Evolutionary conservation across 1,139 yeast genomes (phyloP).

Genomic region (Hemisphaericaspora subhashii): DNA sequence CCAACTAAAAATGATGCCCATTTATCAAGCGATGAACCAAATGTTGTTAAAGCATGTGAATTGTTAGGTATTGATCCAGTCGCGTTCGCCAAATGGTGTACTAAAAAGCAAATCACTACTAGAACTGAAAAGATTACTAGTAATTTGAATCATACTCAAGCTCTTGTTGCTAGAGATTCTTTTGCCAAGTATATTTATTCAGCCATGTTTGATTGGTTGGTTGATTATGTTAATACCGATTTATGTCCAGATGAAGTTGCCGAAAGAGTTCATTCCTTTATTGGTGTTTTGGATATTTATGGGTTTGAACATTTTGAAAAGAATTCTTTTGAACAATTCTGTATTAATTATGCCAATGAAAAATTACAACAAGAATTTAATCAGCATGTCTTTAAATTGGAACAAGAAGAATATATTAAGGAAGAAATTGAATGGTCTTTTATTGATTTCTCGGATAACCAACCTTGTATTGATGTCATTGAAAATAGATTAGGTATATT

Average conservation of each 20-base stretch:
- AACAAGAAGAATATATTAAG: slow-evolving; percentile 89
- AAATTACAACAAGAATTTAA: slow-evolving; percentile 96
- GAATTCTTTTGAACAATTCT: slow-evolving; percentile 95
- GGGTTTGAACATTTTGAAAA: slow-evolving; percentile 96
- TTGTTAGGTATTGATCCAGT: slow-evolving; percentile 78
- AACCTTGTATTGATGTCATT: slow-evolving; percentile 92
- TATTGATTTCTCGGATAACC: slow-evolving; percentile 94
- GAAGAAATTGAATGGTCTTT: slow-evolving; percentile 98
- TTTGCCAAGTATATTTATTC: slow-evolving; percentile 93
- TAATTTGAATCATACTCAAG: slow-evolving; percentile 80
- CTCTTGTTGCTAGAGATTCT: slow-evolving; percentile 91
- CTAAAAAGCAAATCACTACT: slow-evolving; percentile 90
- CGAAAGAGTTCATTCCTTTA: slow-evolving; percentile 64
- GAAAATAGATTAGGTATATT: slow-evolving; percentile 88
- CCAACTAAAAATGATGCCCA: slow-evolving; percentile 86
- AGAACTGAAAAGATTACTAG: slow-evolving; percentile 89
- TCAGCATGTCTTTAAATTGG: slow-evolving; percentile 95
- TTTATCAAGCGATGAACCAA: slow-evolving; percentile 83
- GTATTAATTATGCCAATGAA: slow-evolving; percentile 97
- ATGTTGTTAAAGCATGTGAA: slow-evolving; percentile 78
- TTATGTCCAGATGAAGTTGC: slow-evolving; percentile 74
- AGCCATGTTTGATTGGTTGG: slow-evolving; percentile 94
- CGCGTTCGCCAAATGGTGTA: slow-evolving; percentile 85
- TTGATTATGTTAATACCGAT: slow-evolving; percentile 75
- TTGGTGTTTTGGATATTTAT: slow-evolving; percentile 96